A percentile compares a stretch with the other conserved stretches of the same genome.
Evolutionary conservation across 2,329 filamentous ascomycete species (phyloP).

Genomic region (Plectosphaerella sp.): DNA sequence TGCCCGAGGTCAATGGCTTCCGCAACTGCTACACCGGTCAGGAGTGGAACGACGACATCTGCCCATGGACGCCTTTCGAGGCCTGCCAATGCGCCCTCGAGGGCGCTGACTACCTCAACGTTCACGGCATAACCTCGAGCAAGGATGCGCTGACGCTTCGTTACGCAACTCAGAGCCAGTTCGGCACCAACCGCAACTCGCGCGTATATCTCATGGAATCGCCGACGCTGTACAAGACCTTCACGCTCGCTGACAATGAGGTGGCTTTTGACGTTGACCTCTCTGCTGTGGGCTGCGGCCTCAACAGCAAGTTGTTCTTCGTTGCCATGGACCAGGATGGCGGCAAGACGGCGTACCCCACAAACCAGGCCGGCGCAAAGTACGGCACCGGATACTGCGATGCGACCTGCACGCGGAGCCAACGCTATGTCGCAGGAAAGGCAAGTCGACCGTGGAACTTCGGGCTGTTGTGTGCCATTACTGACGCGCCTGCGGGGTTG

Average conservation of each 20-base stretch:
- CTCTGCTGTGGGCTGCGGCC: conserved; percentile 56
- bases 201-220: conserved; percentile 56
- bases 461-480: neutral
- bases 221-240: conserved; percentile 52
- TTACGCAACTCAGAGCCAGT: conserved; percentile 38
- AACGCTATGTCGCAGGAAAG: conserved; percentile 43
- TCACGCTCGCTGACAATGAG: conserved; percentile 57
- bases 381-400: conserved; percentile 54
- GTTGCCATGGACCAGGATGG: conserved; percentile 50
- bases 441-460: neutral
- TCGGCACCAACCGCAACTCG: conserved; percentile 34
- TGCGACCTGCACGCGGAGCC: conserved; percentile 35
- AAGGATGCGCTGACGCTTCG: conserved; percentile 42
- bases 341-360: conserved; percentile 35
- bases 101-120: conserved; percentile 36
- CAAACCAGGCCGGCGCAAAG: conserved; percentile 41
- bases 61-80: conserved; percentile 23
- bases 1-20: conserved; percentile 19
- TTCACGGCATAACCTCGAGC: conserved; percentile 42
- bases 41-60: conserved; percentile 26
- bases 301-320: conserved; percentile 63
- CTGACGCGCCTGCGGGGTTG: neutral
- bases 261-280: conserved; percentile 65
- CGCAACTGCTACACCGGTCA: conserved; percentile 47
- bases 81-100: conserved; percentile 42